These are phyloP conservation scores for Discostella stelligeroides DNA, from an alignment of 108 stramenopile species.

Conservation along the genomic window DNA sequence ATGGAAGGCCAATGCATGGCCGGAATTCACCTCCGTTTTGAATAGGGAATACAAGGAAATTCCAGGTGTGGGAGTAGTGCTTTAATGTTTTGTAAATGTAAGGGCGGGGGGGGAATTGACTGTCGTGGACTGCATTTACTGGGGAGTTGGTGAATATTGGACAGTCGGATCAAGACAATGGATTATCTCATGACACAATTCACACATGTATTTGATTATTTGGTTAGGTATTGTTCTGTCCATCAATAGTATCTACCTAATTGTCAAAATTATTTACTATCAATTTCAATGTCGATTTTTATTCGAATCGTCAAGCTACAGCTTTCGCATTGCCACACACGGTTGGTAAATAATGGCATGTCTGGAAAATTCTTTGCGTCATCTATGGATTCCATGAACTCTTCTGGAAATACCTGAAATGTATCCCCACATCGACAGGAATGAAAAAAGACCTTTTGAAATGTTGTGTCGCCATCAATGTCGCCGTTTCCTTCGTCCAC, in stretches of 20 bases:
- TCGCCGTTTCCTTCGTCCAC: slow-evolving; percentile 30
- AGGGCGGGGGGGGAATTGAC: not conserved
- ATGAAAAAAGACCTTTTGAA: slow-evolving; percentile 58
- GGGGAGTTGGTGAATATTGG: no score
- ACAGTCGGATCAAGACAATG: no score
- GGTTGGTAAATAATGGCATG: not conserved
- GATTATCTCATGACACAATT: no score
- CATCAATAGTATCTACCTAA: no score
- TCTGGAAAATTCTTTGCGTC: not conserved
- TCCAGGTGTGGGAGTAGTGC: slow-evolving; percentile 82
- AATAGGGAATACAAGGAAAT: slow-evolving; percentile 83
- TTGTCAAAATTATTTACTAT: not conserved
- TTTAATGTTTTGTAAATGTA: slow-evolving; percentile 41
- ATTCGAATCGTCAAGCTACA: slow-evolving; percentile 44
- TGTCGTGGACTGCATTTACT: no score
- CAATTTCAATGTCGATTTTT: slow-evolving; percentile 23
- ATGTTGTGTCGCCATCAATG: slow-evolving; percentile 8
- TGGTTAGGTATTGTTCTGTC: no score
- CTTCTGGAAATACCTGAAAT: slow-evolving; percentile 40
- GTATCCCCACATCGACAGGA: slow-evolving; percentile 75
- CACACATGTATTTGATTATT: no score
- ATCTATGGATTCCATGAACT: slow-evolving; percentile 15
- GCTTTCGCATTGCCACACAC: slow-evolving; percentile 47
- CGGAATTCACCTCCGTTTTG: slow-evolving; percentile 68
- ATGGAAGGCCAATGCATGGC: slow-evolving; percentile 61